Base-by-base conservation (phyloP, 768 basidiomycete species). In the Scleroderma bovista region DNA sequence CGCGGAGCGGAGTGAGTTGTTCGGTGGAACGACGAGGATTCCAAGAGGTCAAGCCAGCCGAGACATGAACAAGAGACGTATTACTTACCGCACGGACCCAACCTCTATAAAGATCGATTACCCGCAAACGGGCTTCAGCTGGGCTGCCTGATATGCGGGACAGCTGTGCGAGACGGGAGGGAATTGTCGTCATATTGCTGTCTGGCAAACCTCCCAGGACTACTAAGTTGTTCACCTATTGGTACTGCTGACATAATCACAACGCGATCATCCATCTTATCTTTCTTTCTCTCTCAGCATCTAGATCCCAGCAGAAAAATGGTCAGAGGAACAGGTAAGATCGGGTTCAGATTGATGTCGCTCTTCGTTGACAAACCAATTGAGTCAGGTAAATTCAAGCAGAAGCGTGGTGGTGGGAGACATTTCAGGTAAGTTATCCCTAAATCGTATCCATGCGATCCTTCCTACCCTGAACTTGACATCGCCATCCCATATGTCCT, bases 41-140 rank as follows among this genome's bases (percentile, higher is more conserved):
- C 26, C 26, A n/a, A 26, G 16, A 6, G 26, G 26, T 29, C 26
- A 29, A 29, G 26, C 26, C 26, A 23, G 37, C 47, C n/a, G 41
- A n/a, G 20, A 38, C 42, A 19, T 54, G 15, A 44, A 26, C 29
- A 47, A 48, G 45, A 49, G 3, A 15, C 34, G 20, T 37, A n/a
- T n/a, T n/a, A 80, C 90, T 59, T 61, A 96, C 95, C 41, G 84
- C 78, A 54, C 96, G 86, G 64, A 93, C 87, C 95, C 95, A 99
- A 65, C 83, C 85, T 51, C 94, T 76, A 74, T 98, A 99, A 12
- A 96, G 77, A 41, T 85, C 75, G 17, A 93, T 70, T 10, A 80
- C 82, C 31, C 89, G 78, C 19, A 69, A 69, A 26, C 86, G 80
- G 6, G 89, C 83, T 43, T 88, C 81, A n/a, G 71, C 68, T 6